These are phyloP conservation scores for Buxus sempervirens DNA, from an alignment of 164 flowering plant genomes.

Conservation along the genomic window DNA sequence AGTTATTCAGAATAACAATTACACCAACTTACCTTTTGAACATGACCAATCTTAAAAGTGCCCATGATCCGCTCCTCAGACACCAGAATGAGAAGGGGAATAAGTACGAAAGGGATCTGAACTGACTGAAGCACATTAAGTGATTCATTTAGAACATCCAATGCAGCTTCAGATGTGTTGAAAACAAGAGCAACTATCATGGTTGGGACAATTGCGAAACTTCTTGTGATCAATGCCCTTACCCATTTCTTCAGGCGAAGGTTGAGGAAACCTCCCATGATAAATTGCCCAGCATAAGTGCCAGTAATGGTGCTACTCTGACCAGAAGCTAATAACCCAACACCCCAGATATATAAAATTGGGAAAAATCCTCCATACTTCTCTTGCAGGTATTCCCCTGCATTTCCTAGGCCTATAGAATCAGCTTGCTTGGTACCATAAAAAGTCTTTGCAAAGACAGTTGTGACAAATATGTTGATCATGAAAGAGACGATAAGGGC, in stretches of 20 bases:
- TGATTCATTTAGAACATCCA: constrained; percentile 88
- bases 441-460: constrained; percentile 85
- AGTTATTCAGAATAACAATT: too few species aligned
- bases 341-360: constrained; percentile 85
- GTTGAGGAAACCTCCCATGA: constrained; percentile 92
- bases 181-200: constrained; percentile 75
- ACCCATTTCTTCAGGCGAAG: constrained; percentile 83
- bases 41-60: constrained; percentile 57
- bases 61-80: constrained; percentile 81
- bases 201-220: constrained; percentile 88
- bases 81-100: constrained; percentile 83
- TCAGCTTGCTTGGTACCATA: constrained; percentile 62
- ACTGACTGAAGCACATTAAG: constrained; percentile 90
- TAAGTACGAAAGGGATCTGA: constrained; percentile 88
- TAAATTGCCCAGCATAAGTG: constrained; percentile 94
- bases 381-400: constrained; percentile 77
- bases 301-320: constrained; percentile 97
- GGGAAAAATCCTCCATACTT: constrained; percentile 84
- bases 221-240: constrained; percentile 77
- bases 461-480: constrained; percentile 81
- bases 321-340: constrained; percentile 89
- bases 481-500: constrained; percentile 72
- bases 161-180: constrained; percentile 60
- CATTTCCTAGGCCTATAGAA: constrained; percentile 76
- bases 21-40: constrained; percentile 54